Base-by-base conservation (phyloP, 345 rosid genomes). In the Gossypioides kirkii region DNA sequence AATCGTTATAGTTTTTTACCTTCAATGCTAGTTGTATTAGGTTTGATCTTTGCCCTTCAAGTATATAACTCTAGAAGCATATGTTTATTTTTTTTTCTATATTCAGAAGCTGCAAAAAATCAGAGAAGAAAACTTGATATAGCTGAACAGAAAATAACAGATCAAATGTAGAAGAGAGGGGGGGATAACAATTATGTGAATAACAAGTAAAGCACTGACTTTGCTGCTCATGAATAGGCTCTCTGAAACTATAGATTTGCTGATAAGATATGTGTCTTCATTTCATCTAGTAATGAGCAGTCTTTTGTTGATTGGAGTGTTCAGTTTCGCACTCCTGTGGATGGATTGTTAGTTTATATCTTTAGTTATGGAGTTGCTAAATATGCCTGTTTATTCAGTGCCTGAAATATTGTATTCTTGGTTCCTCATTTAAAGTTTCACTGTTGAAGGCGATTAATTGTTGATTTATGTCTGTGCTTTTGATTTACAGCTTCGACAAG, bases 401-500 rank as follows among this genome's bases (percentile, higher is more conserved):
- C 11, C 64, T 54, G 17, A 20, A 6, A 10, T 18, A 36, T 2
- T 38, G 17, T 41, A 2, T 41, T 53, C 9, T 41, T 55, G 10
- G 47, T 36, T 71, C 8, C 47, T 28, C 16, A 6, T 70, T 70
- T 11, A 69, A n/a, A 52, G 61, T 28, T 50, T 11, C 73, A 69
- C 4, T 32, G 5, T 26, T 69, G 45, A 71, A 38, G 16, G 10
- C 52, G 12, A 14, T 78, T 45, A 26, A 25, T 73, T 69, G 71
- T 43, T 41, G 9, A 42, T 63, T 71, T 13, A 22, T 50, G 45
- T 75, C 43, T 17, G 36, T 56, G 56, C 66, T 14, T 77, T 79
- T 73, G 50, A 54, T 58, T 75, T 76, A 73, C 86, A 95, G 99
- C 94, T 95, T 55, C 87, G 88, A 20, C 87, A 78, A 82, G 94